A percentile compares a stretch with the other conserved stretches of the same genome.
Evolutionary conservation across 169 alveolate species (phyloP).

Genomic region (Plasmodium vinckei): DNA sequence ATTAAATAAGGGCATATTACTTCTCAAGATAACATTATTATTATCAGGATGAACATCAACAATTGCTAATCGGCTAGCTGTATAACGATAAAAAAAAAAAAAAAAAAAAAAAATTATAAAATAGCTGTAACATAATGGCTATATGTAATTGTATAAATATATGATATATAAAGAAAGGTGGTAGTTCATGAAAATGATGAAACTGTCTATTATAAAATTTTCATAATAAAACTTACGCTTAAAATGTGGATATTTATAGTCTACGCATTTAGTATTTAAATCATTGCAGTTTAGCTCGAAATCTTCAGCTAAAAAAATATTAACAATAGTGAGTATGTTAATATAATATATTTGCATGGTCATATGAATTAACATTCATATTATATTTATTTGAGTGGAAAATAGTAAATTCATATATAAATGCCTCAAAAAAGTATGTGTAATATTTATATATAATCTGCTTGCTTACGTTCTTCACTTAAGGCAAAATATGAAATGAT

Average conservation of each 20-base stretch:
- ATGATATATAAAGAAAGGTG: too few species aligned
- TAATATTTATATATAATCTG: neutral
- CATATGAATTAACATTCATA: neutral
- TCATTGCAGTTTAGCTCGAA: slow-evolving; percentile 31
- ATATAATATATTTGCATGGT: neutral
- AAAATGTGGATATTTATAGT: slow-evolving; percentile 39
- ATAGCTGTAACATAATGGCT: too few species aligned
- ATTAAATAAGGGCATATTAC: slow-evolving; percentile 49
- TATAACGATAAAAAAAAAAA: neutral
- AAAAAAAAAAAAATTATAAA: neutral
- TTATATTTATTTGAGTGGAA: neutral
- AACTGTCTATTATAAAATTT: too few species aligned
- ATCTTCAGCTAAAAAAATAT: slow-evolving; percentile 15
- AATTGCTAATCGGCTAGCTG: slow-evolving; percentile 29
- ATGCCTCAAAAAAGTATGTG: neutral
- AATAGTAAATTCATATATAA: neutral
- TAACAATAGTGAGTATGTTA: neutral
- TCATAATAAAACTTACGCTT: slow-evolving; percentile 33
- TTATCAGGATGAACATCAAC: slow-evolving; percentile 31
- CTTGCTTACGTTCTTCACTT: slow-evolving; percentile 13
- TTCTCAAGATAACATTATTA: slow-evolving; percentile 31
- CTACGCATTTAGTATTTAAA: slow-evolving; percentile 36
- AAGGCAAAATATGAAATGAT: slow-evolving; percentile 27
- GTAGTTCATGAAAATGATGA: too few species aligned
- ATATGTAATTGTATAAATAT: too few species aligned